Evolutionary conservation across 1,284 basidiomycete species (phyloP).

Genomic region (Chalciporus piperatoides): DNA sequence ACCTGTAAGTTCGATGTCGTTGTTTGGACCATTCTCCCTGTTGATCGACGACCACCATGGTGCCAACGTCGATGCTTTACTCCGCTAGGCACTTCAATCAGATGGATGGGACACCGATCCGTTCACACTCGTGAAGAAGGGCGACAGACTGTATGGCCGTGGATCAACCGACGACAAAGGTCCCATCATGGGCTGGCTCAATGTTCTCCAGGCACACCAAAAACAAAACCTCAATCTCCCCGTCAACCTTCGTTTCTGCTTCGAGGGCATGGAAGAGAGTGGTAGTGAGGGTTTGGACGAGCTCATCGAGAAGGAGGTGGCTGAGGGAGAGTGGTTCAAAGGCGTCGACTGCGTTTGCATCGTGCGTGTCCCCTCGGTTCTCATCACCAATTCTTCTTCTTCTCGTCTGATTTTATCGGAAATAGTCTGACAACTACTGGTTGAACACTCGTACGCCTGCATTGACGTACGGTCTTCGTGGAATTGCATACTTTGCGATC

Average conservation of each 20-base stretch:
- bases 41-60: not conserved
- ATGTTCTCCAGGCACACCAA: slow-evolving; percentile 87
- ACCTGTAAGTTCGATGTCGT: slow-evolving; percentile 48
- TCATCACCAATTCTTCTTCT: too few relatives aligned
- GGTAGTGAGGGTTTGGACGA: slow-evolving; percentile 94
- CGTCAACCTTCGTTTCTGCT: slow-evolving; percentile 93
- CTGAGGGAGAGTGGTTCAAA: slow-evolving; percentile 76
- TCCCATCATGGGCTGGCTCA: slow-evolving; percentile 91
- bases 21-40: not conserved
- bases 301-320: slow-evolving; percentile 78
- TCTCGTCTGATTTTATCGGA: slow-evolving; percentile 57
- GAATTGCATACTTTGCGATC: slow-evolving; percentile 87
- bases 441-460: slow-evolving; percentile 75
- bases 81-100: slow-evolving; percentile 55
- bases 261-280: slow-evolving; percentile 99
- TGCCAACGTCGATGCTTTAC: not conserved
- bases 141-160: slow-evolving; percentile 81
- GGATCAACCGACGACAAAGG: slow-evolving; percentile 95
- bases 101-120: slow-evolving; percentile 95
- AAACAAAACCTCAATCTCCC: slow-evolving; percentile 76
- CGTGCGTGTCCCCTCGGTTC: slow-evolving; percentile 50
- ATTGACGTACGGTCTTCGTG: slow-evolving; percentile 80
- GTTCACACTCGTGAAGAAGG: slow-evolving; percentile 72
- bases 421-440: slow-evolving; percentile 85
- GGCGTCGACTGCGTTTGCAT: slow-evolving; percentile 97